Evolutionary conservation across 1,139 yeast genomes (phyloP).

Genomic region (Protomyces pachydermus): DNA sequence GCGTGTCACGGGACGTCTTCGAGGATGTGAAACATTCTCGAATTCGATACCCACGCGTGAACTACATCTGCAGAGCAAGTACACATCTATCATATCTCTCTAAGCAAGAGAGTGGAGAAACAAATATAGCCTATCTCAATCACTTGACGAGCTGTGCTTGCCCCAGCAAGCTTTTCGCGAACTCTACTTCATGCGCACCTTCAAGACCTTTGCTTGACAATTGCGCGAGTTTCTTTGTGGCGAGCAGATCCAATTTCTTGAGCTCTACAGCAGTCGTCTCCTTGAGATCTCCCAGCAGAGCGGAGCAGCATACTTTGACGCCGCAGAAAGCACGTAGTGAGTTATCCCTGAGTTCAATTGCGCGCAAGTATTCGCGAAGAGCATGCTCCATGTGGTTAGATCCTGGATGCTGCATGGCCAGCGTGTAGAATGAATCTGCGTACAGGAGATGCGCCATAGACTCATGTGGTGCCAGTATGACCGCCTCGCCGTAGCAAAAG

Average conservation of each 20-base stretch:
- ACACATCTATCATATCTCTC: not conserved
- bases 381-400: slow-evolving; percentile 32
- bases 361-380: slow-evolving; percentile 56
- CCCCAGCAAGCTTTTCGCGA: not conserved
- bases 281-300: not conserved
- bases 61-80: not conserved
- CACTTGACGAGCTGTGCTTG: not conserved
- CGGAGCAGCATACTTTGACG: slow-evolving; percentile 39
- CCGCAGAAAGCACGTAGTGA: slow-evolving; percentile 76
- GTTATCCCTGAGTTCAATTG: slow-evolving; percentile 70
- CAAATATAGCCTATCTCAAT: not conserved
- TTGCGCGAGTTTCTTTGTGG: not conserved
- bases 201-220: not conserved
- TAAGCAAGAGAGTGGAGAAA: not conserved
- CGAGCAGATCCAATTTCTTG: not conserved
- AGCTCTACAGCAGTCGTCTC: not conserved
- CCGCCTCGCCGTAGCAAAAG: slow-evolving; percentile 56
- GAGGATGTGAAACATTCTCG: not conserved
- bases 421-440: slow-evolving; percentile 46
- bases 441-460: slow-evolving; percentile 61
- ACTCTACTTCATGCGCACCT: not conserved
- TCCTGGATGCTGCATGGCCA: slow-evolving; percentile 8
- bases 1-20: not conserved
- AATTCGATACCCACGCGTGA: not conserved
- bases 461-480: slow-evolving; percentile 63